Evolutionary conservation across 805 yeast species (phyloP), one percentile per base, ranked within the genome.

Genomic region (Metschnikowia proteae): DNA sequence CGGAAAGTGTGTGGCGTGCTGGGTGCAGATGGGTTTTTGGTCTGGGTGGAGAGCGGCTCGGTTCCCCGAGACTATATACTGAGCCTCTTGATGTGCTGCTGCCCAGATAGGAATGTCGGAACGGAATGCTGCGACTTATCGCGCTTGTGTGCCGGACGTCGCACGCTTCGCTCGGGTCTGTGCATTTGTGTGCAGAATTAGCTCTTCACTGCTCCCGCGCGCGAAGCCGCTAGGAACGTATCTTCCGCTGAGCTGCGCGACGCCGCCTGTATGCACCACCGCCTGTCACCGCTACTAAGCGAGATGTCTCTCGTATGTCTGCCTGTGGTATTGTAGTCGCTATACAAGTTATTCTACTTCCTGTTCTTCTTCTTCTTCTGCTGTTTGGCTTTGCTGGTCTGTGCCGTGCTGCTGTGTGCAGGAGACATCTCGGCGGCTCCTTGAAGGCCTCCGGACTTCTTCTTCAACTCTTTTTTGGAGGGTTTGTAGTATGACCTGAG

Each of bases 401-500:
- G 46, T 3, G 44, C 7, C 23, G 68, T 58, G 46, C 67, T 67
- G 46, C 62, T 64, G 22, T 59, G 55, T 2, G 60, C 57, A 4
- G 58, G 58, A 13, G 58, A 50, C 49, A 42, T 47, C 45, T 57
- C 60, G 5, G 51, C 50, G 3, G 57, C 58, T 9, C 60, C 60
- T 49, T 56, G 60, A 38, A 49, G 56, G 9, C 59, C 59, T 10
- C 56, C 54, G 10, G 49, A 27, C 34, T 46, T 53, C 49, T 56
- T 54, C 48, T 54, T 54, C 46, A 41, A 44, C 27, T 54, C 55
- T 32, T 52, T 57, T 43, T 55, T 55, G 62, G 87, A 85, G 10
- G 95, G 88, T 65, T 82, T 88, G 70, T 86, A 90, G 58, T 83
- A 81, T 5, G 90, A 79, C 65, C 98, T 81, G 62, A 91, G 95